phyloP scores from a whole-genome alignment of 1,284 basidiomycete species.

The Pseudozyma sp. region DNA sequence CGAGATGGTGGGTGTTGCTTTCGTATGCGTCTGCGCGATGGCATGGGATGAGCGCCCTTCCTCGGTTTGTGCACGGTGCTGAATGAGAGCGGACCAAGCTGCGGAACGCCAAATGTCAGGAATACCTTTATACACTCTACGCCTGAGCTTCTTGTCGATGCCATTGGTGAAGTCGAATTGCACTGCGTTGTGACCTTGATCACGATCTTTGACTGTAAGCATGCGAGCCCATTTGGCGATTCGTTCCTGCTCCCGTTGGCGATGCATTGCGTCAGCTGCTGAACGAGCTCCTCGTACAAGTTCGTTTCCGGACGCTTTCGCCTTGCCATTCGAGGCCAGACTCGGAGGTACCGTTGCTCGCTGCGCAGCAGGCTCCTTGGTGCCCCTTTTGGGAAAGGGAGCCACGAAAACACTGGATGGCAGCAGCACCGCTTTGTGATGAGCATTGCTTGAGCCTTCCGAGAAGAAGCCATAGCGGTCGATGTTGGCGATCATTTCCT shows the following conservation, averaged over 20 bases:
- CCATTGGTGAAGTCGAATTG: slow-evolving; percentile 30
- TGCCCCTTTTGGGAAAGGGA: slow-evolving; percentile 26
- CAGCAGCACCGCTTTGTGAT: slow-evolving; percentile 30
- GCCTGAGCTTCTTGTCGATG: slow-evolving; percentile 70
- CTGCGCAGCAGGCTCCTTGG: slow-evolving; percentile 8
- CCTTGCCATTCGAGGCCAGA: neutral
- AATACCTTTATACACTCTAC: slow-evolving; percentile 91
- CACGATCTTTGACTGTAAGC: slow-evolving; percentile 46
- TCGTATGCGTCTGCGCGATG: slow-evolving; percentile 25
- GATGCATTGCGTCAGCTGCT: slow-evolving; percentile 25
- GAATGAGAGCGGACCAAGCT: slow-evolving; percentile 83
- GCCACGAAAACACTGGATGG: slow-evolving; percentile 25
- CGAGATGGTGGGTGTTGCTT: slow-evolving; percentile 6
- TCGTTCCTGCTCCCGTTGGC: slow-evolving; percentile 44
- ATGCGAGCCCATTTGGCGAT: slow-evolving; percentile 59
- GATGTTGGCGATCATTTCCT: slow-evolving; percentile 45
- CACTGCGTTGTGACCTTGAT: slow-evolving; percentile 46
- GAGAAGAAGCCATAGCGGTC: slow-evolving; percentile 59
- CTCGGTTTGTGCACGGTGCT: slow-evolving; percentile 68
- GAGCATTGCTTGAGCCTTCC: slow-evolving; percentile 11
- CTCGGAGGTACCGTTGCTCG: slow-evolving; percentile 4
- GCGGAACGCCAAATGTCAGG: slow-evolving; percentile 95
- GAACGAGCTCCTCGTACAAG: slow-evolving; percentile 24
- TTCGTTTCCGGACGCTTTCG: neutral
- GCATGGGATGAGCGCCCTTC: slow-evolving; percentile 70